Evolutionary conservation across 2,329 filamentous ascomycete genomes (phyloP).

Genomic region (Dryadomyces quercivorus): DNA sequence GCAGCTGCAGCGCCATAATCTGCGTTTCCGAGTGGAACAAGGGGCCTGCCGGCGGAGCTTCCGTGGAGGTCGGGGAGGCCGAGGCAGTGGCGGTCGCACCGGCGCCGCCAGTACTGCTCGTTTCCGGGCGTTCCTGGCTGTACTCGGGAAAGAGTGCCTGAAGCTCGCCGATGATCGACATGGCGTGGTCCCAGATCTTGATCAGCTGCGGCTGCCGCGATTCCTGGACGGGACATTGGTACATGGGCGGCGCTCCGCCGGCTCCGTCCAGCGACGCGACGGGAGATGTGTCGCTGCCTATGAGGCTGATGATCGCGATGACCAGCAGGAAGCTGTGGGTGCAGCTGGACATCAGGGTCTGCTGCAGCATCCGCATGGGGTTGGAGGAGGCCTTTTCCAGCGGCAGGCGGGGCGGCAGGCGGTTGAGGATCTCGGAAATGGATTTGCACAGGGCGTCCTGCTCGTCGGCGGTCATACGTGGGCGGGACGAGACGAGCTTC

Average conservation of each 20-base stretch:
- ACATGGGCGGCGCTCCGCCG: background rate
- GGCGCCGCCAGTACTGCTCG: background rate
- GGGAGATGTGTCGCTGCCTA: background rate
- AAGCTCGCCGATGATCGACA: constrained; percentile 3
- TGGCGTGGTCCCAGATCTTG: constrained; percentile 7
- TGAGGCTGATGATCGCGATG: background rate
- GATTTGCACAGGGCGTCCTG: background rate
- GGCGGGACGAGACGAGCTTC: constrained; percentile 2
- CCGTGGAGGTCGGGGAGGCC: background rate
- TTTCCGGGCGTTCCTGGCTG: background rate
- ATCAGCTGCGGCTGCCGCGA: background rate
- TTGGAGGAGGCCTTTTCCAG: background rate
- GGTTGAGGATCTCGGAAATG: background rate
- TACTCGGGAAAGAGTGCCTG: background rate
- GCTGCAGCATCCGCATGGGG: constrained; percentile 3
- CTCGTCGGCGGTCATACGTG: background rate
- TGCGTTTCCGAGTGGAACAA: background rate
- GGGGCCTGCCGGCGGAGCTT: too few relatives aligned
- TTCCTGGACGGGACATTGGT: background rate
- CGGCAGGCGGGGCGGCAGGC: constrained; percentile 1
- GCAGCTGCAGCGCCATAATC: background rate
- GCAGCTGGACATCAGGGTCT: constrained; percentile 1
- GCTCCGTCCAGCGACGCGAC: background rate
- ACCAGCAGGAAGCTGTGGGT: constrained; percentile 6
- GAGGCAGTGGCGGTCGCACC: background rate